Percentiles rank a stretch among this genome's conserved stretches.
These are phyloP conservation scores for Amoebophrya sp. DNA, from an alignment of 169 alveolate species.

Conservation along the genomic window DNA sequence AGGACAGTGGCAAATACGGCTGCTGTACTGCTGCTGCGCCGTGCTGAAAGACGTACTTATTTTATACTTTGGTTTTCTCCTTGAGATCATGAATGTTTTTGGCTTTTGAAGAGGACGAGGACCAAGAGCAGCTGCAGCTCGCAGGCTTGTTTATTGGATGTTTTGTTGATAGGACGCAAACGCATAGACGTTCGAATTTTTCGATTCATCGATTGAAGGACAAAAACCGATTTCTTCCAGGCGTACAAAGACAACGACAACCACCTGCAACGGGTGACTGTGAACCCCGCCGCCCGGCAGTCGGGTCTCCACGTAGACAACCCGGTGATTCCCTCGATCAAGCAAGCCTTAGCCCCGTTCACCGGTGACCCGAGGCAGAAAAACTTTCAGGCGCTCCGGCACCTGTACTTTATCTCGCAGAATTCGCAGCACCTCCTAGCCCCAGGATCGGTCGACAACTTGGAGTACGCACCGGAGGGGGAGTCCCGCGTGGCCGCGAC, in stretches of 20 bases:
- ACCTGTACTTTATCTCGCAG: constrained; percentile 8
- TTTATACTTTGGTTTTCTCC: background rate
- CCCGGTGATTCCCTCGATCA: too few relatives aligned
- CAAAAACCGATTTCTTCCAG: too few relatives aligned
- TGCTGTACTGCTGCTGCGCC: constrained; percentile 21
- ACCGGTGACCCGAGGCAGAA: background rate
- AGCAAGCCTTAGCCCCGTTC: too few relatives aligned
- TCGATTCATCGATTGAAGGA: too few relatives aligned
- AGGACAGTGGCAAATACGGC: background rate
- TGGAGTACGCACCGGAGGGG: background rate
- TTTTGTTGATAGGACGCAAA: too few relatives aligned
- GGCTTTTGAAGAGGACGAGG: too few relatives aligned
- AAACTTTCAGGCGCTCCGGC: background rate
- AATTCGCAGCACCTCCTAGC: background rate
- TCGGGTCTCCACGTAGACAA: too few relatives aligned
- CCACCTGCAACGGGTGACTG: background rate
- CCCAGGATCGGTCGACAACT: background rate
- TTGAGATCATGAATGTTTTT: too few relatives aligned
- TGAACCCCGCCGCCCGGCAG: too few relatives aligned
- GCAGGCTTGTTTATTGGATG: too few relatives aligned
- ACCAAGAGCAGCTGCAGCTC: too few relatives aligned
- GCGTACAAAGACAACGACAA: background rate
- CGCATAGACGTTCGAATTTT: too few relatives aligned
- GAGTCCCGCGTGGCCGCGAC: background rate
- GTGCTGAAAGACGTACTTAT: background rate